Evolutionary conservation across 164 flowering plant species (phyloP), one percentile per base, ranked within the genome.

Genomic region (Vitis riparia): DNA sequence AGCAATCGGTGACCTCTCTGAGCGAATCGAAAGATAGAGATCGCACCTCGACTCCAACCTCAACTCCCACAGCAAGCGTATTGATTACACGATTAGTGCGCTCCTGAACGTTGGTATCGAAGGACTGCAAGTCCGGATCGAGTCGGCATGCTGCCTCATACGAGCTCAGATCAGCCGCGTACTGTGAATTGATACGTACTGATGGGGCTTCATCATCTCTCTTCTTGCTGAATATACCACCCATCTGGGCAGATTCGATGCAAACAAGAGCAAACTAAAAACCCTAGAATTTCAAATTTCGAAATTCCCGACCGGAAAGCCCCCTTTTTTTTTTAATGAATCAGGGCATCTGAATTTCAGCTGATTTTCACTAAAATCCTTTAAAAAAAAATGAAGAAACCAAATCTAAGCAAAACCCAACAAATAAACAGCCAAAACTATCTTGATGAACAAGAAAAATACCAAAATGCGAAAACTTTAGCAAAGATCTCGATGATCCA

Each of bases 1-100:
- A 73, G 50, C 83, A 80, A 8, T 76, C 87, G 9, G 92, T 88
- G 19, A 89, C 90, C 44, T 86, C 91, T 29, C 65, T 77, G 49
- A 92, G 81, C 1, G 98, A 86, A 58, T 84, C 88, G 15, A 94
- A 73, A 10, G 97, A 89, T 8, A 90, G 74, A 29, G 92, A 72
- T 11, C 81, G 84, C 55, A 75, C 83, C 68, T 85, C 91, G 0
- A 81, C 83, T 9, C 89, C 89, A 59, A 75, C 83, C 68, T 85
- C 91, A 0, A 81, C 83, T 9, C 89, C 89, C 2, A 63, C 67
- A 8, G 90, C 87, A 7, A 94, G 74, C 6, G 83, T 69, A 78
- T 63, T 82, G 69, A 94, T 81, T 27, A 85, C 96, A 10, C 79
- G 83, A 63, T 49, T 82, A 1, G 96, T 83, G 12, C 91, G 83